Base-by-base conservation (phyloP, 495 filamentous ascomycete species). In the Chaetomidium leptoderma region DNA sequence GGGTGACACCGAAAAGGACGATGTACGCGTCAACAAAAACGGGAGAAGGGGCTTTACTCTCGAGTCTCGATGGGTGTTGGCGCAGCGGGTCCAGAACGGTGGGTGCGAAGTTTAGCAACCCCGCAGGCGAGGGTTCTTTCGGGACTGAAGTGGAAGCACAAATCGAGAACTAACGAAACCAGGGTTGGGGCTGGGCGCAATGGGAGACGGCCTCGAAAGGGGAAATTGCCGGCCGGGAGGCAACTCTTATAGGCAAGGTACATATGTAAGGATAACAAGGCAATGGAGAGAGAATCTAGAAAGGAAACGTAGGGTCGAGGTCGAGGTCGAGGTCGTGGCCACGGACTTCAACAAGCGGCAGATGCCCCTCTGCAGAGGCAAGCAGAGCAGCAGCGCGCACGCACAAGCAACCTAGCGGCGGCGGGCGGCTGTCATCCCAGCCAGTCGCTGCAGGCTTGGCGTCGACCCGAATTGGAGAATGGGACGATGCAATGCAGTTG, bases 401-500 rank as follows among this genome's bases (percentile, higher is more conserved):
- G 52, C 14, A 6, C 36, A 43, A 26, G 17, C 14, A 26, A 39
- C 30, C 33, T 10, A 46, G 36, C 29, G 19, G 37, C 19, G 63
- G 43, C 47, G 26, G 35, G 40, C 33, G 53, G 53, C 29, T 47
- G 54, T 29, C 30, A 58, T 64, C 52, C 57, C 61, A 39, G 54
- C 52, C 40, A 45, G 39, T 50, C 53, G 40, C 48, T 35, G 35
- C 32, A 45, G 48, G 33, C 63, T 65, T 59, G 63, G 63, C 60
- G 57, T n/a, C 44, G 44, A 52, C 37, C 50, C 55, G 56, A 53
- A 58, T 58, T 51, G 58, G 60, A 57, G 57, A 57, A 56, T 50
- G 43, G 58, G 29, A 51, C 50, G 42, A 53, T 51, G 52, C 51
- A 44, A 55, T 60, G 58, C 50, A 47, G 36, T 11, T 13, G 33